Conservation (phyloP, 169 alveolate genomes). For the Eimeria necatrix region DNA sequence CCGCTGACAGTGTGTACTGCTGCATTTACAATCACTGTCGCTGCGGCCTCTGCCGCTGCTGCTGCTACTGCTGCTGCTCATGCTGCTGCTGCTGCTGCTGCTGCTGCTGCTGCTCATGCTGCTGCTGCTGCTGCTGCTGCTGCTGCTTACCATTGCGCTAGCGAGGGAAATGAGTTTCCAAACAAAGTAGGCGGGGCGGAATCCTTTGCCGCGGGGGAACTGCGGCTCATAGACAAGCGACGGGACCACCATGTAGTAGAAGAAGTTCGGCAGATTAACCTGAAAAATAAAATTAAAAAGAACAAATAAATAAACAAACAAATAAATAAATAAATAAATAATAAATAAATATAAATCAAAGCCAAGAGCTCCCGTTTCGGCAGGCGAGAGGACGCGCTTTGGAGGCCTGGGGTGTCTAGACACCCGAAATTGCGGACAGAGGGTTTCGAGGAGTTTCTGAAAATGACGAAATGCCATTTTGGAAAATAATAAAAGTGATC, state of each 20-base stretch:
- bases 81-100: not conserved
- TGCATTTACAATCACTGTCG: too few species aligned
- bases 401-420: too few species aligned
- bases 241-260: slow-evolving; percentile 79
- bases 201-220: slow-evolving; percentile 81
- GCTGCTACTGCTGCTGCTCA: not conserved
- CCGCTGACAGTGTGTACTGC: too few species aligned
- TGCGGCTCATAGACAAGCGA: slow-evolving; percentile 83
- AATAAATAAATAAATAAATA: not conserved
- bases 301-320: not conserved
- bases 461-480: not conserved
- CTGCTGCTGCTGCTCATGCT: not conserved
- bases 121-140: not conserved
- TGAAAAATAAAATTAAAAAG: slow-evolving; percentile 14
- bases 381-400: too few species aligned
- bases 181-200: slow-evolving; percentile 77
- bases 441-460: not conserved
- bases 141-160: slow-evolving; percentile 75
- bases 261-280: slow-evolving; percentile 74
- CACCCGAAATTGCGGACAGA: not conserved
- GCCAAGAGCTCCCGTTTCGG: too few species aligned
- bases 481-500: not conserved
- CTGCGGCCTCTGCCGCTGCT: not conserved
- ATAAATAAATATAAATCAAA: not conserved
- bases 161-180: slow-evolving; percentile 66